phyloP scores from a whole-genome alignment of 2,329 filamentous ascomycete species.

The Dothideomycetes sp. region DNA sequence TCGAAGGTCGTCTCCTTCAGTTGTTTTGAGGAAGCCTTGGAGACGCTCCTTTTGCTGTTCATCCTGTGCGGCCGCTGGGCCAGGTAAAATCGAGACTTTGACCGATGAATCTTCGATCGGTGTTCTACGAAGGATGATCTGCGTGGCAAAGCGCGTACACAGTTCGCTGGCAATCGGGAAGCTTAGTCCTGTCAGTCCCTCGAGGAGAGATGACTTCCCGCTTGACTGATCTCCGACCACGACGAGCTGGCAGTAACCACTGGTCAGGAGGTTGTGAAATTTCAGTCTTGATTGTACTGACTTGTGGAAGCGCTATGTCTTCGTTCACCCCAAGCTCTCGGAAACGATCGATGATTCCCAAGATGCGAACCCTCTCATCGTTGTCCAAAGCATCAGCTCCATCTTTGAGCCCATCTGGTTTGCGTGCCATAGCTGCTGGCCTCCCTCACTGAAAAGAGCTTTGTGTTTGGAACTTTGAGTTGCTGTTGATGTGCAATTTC shows the following conservation, averaged over 20 bases:
- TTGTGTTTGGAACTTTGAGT: no score
- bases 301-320: conserved; percentile 19
- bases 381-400: no score
- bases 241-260: no score
- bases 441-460: no score
- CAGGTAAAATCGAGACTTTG: conserved; percentile 19
- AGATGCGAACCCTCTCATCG: no score
- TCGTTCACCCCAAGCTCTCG: conserved; percentile 24
- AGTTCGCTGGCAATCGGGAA: conserved; percentile 43
- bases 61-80: conserved; percentile 14
- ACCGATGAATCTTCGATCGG: conserved; percentile 11
- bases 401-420: no score
- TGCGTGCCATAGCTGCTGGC: no score
- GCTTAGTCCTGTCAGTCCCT: conserved; percentile 49
- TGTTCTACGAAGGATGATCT: conserved; percentile 9
- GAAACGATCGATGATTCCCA: background rate
- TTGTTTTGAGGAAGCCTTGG: conserved; percentile 12
- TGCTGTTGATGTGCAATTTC: no score
- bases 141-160: conserved; percentile 35
- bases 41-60: conserved; percentile 22
- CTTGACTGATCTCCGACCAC: conserved; percentile 50
- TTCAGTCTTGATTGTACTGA: no score
- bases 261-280: no score
- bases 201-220: conserved; percentile 52
- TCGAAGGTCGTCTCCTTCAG: conserved; percentile 16